Percentiles rank a stretch among this genome's conserved stretches.
These are phyloP conservation scores for Periglandula ipomoeae DNA, from an alignment of 2,329 filamentous ascomycete species.

Conservation along the genomic window DNA sequence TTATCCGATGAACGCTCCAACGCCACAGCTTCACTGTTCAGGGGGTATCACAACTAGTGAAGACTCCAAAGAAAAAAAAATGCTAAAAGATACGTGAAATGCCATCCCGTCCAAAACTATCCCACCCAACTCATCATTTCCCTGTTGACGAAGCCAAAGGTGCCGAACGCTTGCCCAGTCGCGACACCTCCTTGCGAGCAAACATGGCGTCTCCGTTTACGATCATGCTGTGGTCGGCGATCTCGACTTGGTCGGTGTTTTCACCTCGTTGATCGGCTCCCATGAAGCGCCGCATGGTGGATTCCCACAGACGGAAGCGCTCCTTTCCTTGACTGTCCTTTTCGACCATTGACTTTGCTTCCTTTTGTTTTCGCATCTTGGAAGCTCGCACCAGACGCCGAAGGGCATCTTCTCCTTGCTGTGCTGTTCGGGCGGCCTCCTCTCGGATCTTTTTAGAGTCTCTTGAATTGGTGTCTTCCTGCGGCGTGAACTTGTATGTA, in stretches of 20 bases:
- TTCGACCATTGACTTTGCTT: slow-evolving; percentile 47
- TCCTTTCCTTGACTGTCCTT: slow-evolving; percentile 42
- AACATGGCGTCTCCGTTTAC: slow-evolving; percentile 48
- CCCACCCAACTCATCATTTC: neutral
- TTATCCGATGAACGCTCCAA: neutral
- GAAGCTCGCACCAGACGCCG: slow-evolving; percentile 50
- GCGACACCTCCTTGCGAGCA: slow-evolving; percentile 43
- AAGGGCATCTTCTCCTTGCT: slow-evolving; percentile 54
- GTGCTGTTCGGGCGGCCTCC: slow-evolving; percentile 49
- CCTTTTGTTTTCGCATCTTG: slow-evolving; percentile 56
- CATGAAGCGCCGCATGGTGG: slow-evolving; percentile 49
- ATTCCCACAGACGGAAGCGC: slow-evolving; percentile 52
- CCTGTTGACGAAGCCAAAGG: slow-evolving; percentile 9
- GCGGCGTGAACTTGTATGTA: slow-evolving; percentile 52
- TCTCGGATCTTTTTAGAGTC: slow-evolving; percentile 51
- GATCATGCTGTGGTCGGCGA: slow-evolving; percentile 55
- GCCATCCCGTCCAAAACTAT: neutral
- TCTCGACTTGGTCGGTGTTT: slow-evolving; percentile 35
- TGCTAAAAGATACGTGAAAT: neutral
- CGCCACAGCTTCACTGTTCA: neutral
- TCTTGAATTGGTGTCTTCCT: slow-evolving; percentile 34
- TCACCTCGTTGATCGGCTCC: slow-evolving; percentile 20
- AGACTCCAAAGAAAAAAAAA: neutral
- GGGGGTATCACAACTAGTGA: slow-evolving; percentile 4
- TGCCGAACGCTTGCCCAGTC: slow-evolving; percentile 32